Conservation (phyloP, 352 stramenopile genomes). For the Phytophthora idaei region DNA sequence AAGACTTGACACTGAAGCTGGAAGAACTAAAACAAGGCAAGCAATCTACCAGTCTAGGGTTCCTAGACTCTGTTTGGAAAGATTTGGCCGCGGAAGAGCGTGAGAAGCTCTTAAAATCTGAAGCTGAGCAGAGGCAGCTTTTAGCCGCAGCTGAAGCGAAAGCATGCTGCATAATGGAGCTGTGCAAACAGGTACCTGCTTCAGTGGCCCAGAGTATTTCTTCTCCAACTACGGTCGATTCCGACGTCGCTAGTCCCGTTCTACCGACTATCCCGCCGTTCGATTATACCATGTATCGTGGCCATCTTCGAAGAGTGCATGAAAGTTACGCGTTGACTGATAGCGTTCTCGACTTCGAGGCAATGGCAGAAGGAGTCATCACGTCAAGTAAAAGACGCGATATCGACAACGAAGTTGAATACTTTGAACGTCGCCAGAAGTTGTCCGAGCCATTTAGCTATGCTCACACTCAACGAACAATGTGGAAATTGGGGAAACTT, state of each 20-base stretch:
- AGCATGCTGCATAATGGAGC: slow-evolving; percentile 13
- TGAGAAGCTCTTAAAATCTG: slow-evolving; percentile 3
- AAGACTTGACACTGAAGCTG: slow-evolving; percentile 16
- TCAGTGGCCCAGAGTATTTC: background rate
- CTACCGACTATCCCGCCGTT: slow-evolving; percentile 12
- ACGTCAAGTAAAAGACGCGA: slow-evolving; percentile 9
- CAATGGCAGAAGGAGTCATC: slow-evolving; percentile 9
- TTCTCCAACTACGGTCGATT: background rate
- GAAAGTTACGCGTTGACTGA: slow-evolving; percentile 24
- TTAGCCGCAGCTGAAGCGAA: slow-evolving; percentile 15
- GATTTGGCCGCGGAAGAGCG: slow-evolving; percentile 12
- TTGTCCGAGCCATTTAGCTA: slow-evolving; percentile 28
- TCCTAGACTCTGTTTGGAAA: slow-evolving; percentile 6
- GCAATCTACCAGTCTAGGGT: background rate
- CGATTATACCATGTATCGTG: slow-evolving; percentile 32
- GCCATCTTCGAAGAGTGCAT: slow-evolving; percentile 26
- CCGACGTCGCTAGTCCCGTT: no score
- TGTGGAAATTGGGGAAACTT: slow-evolving; percentile 25
- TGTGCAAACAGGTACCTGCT: slow-evolving; percentile 14
- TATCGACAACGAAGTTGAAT: slow-evolving; percentile 16
- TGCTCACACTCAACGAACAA: slow-evolving; percentile 12
- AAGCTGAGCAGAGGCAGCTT: slow-evolving; percentile 21
- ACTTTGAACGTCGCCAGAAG: slow-evolving; percentile 27
- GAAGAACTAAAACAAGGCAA: slow-evolving; percentile 11
- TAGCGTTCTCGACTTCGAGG: slow-evolving; percentile 16